A percentile compares a stretch with the other conserved stretches of the same genome.
Evolutionary conservation across 805 yeast species (phyloP).

Genomic region (Clavispora santaluciae): DNA sequence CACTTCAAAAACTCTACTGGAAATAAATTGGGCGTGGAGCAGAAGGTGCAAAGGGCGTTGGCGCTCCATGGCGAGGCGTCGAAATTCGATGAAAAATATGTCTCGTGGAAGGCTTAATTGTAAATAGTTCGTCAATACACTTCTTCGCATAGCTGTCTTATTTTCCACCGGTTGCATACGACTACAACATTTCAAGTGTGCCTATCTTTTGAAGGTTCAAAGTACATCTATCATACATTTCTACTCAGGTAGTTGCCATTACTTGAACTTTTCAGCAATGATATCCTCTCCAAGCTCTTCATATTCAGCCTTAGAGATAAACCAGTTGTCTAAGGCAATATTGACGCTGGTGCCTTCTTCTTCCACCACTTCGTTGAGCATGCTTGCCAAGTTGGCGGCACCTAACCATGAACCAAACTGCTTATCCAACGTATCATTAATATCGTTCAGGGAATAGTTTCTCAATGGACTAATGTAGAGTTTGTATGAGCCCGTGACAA

Average conservation of each 20-base stretch:
- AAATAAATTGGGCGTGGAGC: constrained; percentile 54
- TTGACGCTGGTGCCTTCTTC: constrained; percentile 22
- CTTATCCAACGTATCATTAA: constrained; percentile 44
- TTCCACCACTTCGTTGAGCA: constrained; percentile 44
- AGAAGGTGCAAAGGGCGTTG: constrained; percentile 56
- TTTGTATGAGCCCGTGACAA: constrained; percentile 25
- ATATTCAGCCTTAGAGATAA: constrained; percentile 60
- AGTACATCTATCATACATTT: background rate
- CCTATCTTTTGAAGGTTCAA: too few relatives aligned
- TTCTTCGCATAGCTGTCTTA: too few relatives aligned
- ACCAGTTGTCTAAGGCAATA: constrained; percentile 44
- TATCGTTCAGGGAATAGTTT: constrained; percentile 23
- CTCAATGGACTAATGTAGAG: constrained; percentile 19
- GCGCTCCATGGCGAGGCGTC: constrained; percentile 49
- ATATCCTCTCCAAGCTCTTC: constrained; percentile 55
- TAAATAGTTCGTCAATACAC: constrained; percentile 9
- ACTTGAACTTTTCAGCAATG: constrained; percentile 42
- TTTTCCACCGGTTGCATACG: too few relatives aligned
- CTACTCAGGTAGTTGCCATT: constrained; percentile 1
- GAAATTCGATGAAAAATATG: constrained; percentile 38
- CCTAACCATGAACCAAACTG: constrained; percentile 65
- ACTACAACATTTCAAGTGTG: too few relatives aligned
- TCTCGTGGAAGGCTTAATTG: constrained; percentile 32
- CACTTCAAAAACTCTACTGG: constrained; percentile 51
- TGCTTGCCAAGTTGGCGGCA: constrained; percentile 61